Evolutionary conservation across 176 grass and related monocot species (phyloP), one percentile per base, ranked within the genome.

Genomic region (Musa acuminata): DNA sequence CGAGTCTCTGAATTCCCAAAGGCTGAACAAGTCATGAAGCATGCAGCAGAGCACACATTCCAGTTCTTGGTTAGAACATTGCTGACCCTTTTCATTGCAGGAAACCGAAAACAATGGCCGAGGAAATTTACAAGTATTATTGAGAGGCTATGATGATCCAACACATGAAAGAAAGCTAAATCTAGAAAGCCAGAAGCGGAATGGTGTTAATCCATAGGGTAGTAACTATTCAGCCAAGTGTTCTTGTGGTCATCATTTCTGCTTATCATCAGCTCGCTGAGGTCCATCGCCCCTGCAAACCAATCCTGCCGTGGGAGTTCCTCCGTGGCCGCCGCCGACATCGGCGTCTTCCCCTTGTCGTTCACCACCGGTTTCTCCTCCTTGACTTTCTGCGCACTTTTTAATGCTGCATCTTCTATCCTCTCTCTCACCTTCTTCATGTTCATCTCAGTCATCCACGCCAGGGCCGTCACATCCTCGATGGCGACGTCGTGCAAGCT

Each of bases 391-490:
- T 9, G 5, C 17, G 13, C 11, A 23, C 69, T 19, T 22, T 12
- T 58, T 1, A 22, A 8, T n/a, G 17, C 55, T n/a, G 55, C 63
- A 12, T 11, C 62, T 11, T 67, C 65, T 3, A 93, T 51, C 21
- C 35, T 7, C 2, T 81, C 48, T 13, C 12, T 59, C 51, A 89
- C 80, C 23, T 0, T 54, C 10, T 51, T 51, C 7, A 83, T 12
- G 23, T 75, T 83, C 35, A 24, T 76, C 72, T 84, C 86, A 8
- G 70, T 67, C 81, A 84, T 78, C 71, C 75, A 77, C 0, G 81
- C 79, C 1, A 92, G 55, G 48, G 60, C 49, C 43, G 55, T 62
- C 43, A 85, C 71, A 3, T 83, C 81, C 66, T 86, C 86, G 26
- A 70, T 57, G 51, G 54, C 74, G 9, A 1, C 64, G 17, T 83